Evolutionary conservation across 352 stramenopile genomes (phyloP), one percentile per base, ranked within the genome.

Genomic region (Plasmopara halstedii): DNA sequence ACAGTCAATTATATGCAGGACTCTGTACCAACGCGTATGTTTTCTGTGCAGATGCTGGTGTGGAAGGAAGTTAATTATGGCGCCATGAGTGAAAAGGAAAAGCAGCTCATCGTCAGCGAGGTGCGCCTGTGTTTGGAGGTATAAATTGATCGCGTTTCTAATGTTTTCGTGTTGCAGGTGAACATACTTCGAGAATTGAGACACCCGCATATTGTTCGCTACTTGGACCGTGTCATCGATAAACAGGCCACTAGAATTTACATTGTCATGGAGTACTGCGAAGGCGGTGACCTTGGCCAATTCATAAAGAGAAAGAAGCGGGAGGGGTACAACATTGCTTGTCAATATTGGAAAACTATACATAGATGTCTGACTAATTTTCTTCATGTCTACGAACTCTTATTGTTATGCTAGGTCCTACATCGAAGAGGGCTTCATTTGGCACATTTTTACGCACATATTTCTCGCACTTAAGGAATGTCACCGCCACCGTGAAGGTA

Each of bases 211-310:
- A 95, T 97, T 25, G 89, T 97, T 38, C 83, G 85, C 20, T 97
- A 97, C 65, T 71, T 96, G 54, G 89, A 97, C 65, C 81, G 88
- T 37, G 85, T 97, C 45, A 95, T 97, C 46, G 88, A 97, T 64
- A 95, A 95, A 58, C 69, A 86, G 42, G 78, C 70, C 10, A 95
- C 83, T 38, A 93, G 93, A 65, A 89, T 97, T 50, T 96, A 97
- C 70, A 97, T 97, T 42, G 77, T 97, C 48, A 97, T 97, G 89
- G 89, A 97, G 58, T 96, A 86, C 65, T 97, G 88, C 56, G 81
- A 94, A 45, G 86, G 86, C 26, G 86, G 86, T 37, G 86, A 96
- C 46, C 56, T 96, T 23, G 85, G 85, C 31, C 78, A 91, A 59
- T 89, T 90, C 63, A 94, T 95, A 61, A 94, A 91, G 62, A 77